Conservation (phyloP, 805 yeast genomes). For the Cephaloascus fragrans region DNA sequence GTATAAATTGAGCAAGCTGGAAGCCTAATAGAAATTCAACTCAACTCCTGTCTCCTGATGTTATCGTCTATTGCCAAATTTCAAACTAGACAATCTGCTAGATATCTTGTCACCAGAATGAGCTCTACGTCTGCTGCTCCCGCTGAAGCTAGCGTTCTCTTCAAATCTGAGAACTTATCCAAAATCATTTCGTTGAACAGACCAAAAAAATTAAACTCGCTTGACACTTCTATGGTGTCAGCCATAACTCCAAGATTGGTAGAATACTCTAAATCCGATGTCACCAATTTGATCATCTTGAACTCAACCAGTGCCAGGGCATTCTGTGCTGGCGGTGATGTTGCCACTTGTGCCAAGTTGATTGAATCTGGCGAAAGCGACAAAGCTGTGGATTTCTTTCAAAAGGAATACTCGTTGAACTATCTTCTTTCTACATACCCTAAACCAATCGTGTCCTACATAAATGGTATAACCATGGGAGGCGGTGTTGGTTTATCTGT, state of each 20-base stretch:
- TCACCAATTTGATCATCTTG: conserved; percentile 57
- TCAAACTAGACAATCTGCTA: no score
- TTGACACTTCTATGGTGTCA: conserved; percentile 66
- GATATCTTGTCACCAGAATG: no score
- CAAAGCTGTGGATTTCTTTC: conserved; percentile 58
- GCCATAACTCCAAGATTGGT: conserved; percentile 61
- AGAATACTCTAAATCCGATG: conserved; percentile 66
- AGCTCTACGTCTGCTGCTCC: neutral
- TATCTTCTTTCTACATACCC: conserved; percentile 70
- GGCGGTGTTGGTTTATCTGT: conserved; percentile 93
- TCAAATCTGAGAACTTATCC: conserved; percentile 51
- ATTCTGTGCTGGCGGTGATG: conserved; percentile 96
- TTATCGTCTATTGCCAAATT: no score
- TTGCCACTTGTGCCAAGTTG: conserved; percentile 62
- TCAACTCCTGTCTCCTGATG: no score
- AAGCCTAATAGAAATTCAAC: no score
- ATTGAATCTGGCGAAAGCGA: conserved; percentile 37
- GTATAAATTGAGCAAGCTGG: no score
- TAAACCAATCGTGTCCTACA: conserved; percentile 78
- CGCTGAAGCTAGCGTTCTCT: conserved; percentile 50
- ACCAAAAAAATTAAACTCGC: conserved; percentile 75
- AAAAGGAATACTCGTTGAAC: conserved; percentile 73
- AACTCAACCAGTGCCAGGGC: conserved; percentile 60
- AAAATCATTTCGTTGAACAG: conserved; percentile 74
- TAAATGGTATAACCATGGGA: conserved; percentile 95